Evolutionary conservation across 192 early-diverging fungal genomes (phyloP), one percentile per base, ranked within the genome.

Genomic region (Chytriomyces confervae): DNA sequence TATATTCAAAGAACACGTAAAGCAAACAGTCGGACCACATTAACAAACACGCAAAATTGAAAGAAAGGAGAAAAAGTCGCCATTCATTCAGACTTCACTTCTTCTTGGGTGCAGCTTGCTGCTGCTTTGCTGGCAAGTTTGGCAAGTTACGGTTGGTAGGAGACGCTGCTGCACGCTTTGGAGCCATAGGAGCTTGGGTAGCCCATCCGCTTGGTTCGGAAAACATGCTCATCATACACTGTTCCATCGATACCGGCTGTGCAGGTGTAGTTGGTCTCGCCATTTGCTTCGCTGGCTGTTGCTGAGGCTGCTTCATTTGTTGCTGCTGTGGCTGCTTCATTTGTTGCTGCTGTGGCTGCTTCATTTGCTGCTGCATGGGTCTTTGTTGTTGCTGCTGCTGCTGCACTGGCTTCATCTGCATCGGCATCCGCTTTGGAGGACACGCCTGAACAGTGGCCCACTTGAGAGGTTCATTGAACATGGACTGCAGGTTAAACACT

Each of bases 391-490:
- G 50, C 16, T 16, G 18, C 60, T 50, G 50, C 16, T 16, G 18
- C 60, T 71, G 69, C 69, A 60, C 53, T 53, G 23, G 69, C 50
- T 70, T 20, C 11, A 57, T 27, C 24, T 27, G 24, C 24, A 27
- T 23, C 23, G 69, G 11, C 7, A 76, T 66, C 6, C 62, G 44
- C 46, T 75, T 75, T n/a, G 72, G 72, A 18, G 72, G 60, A 63
- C 46, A 36, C 10, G 61, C 18, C 1, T 57, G 18, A 27, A 24
- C 10, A 23, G 72, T 46, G 16, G 72, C 72, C 11, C 46, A 75
- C n/a, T 48, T 75, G 60, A 61, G 0, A 43, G 13, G 10, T 61
- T 75, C 72, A 20, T 23, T 13, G 72, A 75, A 75, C 23, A 75
- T 16, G 61, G 63, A 75, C 8, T 44, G 11, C 44, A 75, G 45